A percentile compares a stretch with the other conserved stretches of the same genome.
Conservation (phyloP, 148 eudicot species). For the Heliosperma pusillum region DNA sequence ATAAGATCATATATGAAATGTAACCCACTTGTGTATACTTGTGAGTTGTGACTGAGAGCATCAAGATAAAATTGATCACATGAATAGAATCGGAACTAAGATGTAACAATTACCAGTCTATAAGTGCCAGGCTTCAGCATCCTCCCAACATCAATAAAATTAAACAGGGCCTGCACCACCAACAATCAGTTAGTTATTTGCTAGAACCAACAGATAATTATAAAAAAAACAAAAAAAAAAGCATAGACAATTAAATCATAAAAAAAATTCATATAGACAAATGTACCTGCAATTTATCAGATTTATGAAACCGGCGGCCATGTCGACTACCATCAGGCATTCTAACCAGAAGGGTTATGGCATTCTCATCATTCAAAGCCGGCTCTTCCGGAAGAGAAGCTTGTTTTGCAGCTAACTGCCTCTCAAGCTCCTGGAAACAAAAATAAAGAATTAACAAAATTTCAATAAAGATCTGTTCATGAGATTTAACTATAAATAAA, state of each 20-base stretch:
- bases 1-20: no score
- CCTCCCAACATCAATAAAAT: constrained; percentile 89
- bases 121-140: constrained; percentile 76
- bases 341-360: constrained; percentile 76
- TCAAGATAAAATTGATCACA: not conserved
- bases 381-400: constrained; percentile 96
- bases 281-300: constrained; percentile 83
- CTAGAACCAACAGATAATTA: constrained; percentile 4
- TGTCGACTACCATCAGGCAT: constrained; percentile 94
- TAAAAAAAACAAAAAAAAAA: not conserved
- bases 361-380: constrained; percentile 66
- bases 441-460: not conserved
- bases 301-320: constrained; percentile 74
- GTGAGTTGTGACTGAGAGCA: no score
- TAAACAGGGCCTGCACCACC: constrained; percentile 63
- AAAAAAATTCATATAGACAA: constrained; percentile 9
- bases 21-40: no score
- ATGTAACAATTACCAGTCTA: constrained; percentile 60
- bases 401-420: constrained; percentile 86
- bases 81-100: not conserved
- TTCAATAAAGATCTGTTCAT: not conserved
- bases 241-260: not conserved
- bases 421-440: constrained; percentile 88
- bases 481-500: not conserved
- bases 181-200: constrained; percentile 19